Evolutionary conservation across 371 early-diverging fungal genomes (phyloP), one percentile per base, ranked within the genome.

Genomic region (Mucor circinelloides): DNA sequence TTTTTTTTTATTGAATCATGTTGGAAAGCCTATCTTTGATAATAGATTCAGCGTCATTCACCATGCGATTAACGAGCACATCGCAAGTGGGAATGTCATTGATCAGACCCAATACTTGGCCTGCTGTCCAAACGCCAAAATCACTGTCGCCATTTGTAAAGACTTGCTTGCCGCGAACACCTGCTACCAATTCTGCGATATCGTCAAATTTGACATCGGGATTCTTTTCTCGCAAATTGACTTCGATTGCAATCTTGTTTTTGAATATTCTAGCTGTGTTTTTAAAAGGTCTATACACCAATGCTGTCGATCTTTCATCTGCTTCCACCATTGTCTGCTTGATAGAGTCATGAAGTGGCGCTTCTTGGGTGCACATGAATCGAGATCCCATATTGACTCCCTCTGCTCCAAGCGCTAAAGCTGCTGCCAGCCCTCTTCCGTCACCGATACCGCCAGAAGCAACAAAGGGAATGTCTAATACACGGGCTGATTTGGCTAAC

Each of bases 381-480:
- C 93, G 88, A 13, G 93, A 90, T 28, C 91, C 89, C 92, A 92
- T 92, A 74, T 90, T 90, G 70, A 90, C 75, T 48, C 89, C 91
- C 70, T 86, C 82, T 2, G 93, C 93, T 2, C 94, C 94, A 31
- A 93, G 66, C 0, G 88, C 84, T 19, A 92, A 73, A 0, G 88
- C 89, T 3, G 90, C 91, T 28, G 83, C 88, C 19, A 90, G 78
- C 34, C 92, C 92, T 17, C 86, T 73, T 25, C 89, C 89, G 67
- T 85, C 87, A 28, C 89, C 89, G 57, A 94, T 84, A 38, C 94
- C 94, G 8, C 94, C 94, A 7, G 92, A 90, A 10, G 93, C 93
- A 65, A 94, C 63, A 60, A 89, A 86, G 6, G 90, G 90, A 30
- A 91, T 77, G 55, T 78, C 74, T 50, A 92, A 79, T 2, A 77